Conservation (phyloP, 805 yeast species). For the Pichia manshurica region DNA sequence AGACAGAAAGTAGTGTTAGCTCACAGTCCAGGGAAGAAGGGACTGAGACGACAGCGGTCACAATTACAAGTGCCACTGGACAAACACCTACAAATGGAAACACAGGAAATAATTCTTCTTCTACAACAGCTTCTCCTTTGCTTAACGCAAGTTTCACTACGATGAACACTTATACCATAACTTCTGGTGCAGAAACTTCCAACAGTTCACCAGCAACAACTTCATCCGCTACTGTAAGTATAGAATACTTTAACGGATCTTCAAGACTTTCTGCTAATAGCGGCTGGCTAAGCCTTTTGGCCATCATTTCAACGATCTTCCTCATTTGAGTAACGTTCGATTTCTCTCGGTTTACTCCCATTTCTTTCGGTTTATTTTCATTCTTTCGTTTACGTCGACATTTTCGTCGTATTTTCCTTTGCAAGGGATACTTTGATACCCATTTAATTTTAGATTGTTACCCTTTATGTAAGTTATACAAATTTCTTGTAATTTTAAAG, state of each 20-base stretch:
- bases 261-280: neutral
- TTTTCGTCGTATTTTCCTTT: neutral
- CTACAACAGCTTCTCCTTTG: too few species aligned
- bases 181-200: neutral
- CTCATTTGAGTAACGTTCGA: neutral
- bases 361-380: neutral
- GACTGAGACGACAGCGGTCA: too few species aligned
- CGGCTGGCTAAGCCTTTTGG: neutral
- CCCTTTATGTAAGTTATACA: too few species aligned
- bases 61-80: too few species aligned
- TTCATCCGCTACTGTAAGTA: neutral
- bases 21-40: too few species aligned
- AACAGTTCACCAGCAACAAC: neutral
- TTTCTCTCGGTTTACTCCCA: neutral
- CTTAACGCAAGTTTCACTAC: too few species aligned
- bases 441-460: too few species aligned
- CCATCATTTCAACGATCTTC: neutral
- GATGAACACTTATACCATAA: neutral
- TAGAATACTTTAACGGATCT: neutral
- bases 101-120: too few species aligned
- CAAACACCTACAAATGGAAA: too few species aligned
- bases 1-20: too few species aligned
- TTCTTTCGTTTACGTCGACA: neutral
- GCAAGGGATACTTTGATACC: too few species aligned
- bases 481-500: too few species aligned